Conservation (phyloP, 2,329 filamentous ascomycete species). For the Fusarium vanettenii region DNA sequence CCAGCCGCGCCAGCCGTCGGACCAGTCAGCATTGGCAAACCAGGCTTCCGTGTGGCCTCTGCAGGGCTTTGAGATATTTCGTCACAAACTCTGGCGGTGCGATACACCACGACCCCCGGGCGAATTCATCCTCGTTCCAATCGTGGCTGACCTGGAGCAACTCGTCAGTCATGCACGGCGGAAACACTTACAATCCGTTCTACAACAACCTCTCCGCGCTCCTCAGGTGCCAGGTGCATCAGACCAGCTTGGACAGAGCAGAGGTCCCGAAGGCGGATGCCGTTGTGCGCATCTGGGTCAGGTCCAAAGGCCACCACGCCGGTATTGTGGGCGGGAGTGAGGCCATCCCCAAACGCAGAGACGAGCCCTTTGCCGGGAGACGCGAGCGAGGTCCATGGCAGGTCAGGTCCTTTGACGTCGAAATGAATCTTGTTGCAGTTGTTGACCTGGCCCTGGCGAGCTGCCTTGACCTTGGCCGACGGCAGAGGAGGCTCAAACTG, state of each 20-base stretch:
- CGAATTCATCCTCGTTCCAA: slow-evolving; percentile 10
- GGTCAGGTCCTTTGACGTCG: slow-evolving; percentile 7
- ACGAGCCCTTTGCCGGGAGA: slow-evolving; percentile 1
- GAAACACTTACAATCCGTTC: background rate
- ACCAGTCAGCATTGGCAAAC: slow-evolving; percentile 16
- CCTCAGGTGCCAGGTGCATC: background rate
- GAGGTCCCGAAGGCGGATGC: background rate
- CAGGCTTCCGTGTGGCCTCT: slow-evolving; percentile 2
- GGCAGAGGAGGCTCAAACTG: slow-evolving; percentile 15
- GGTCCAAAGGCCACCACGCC: slow-evolving; percentile 19
- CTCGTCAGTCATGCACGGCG: background rate
- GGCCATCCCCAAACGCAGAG: slow-evolving; percentile 6
- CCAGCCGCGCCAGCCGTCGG: slow-evolving; percentile 16
- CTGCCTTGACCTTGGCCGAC: background rate
- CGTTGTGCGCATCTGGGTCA: background rate
- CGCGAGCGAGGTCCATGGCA: slow-evolving; percentile 6
- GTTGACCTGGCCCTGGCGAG: background rate
- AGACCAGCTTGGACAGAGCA: background rate
- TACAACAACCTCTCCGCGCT: background rate
- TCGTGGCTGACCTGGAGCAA: background rate
- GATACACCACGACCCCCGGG: slow-evolving; percentile 8
- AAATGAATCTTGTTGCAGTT: slow-evolving; percentile 16
- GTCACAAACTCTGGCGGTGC: background rate
- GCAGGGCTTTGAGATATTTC: slow-evolving; percentile 6
- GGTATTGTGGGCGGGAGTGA: slow-evolving; percentile 7